Evolutionary conservation across 2,329 filamentous ascomycete genomes (phyloP).

Genomic region (Lasiodiplodia hormozganensis): DNA sequence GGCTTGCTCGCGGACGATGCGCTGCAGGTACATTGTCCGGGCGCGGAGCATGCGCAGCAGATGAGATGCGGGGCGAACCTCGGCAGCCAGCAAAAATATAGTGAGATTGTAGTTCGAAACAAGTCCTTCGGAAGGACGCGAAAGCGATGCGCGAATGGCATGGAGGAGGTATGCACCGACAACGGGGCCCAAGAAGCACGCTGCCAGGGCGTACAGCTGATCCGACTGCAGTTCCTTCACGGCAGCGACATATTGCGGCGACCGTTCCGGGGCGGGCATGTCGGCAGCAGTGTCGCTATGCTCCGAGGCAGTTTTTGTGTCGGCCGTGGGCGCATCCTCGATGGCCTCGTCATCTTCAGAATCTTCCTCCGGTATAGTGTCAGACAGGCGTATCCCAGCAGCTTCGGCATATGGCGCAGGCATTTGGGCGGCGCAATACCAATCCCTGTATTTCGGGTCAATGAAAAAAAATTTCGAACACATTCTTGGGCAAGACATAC

Average conservation of each 20-base stretch:
- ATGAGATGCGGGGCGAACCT: conserved; percentile 83
- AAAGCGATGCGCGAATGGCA: conserved; percentile 78
- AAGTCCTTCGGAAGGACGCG: conserved; percentile 81
- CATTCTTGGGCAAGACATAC: conserved; percentile 56
- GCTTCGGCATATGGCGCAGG: conserved; percentile 1
- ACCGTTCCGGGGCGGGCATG: background rate
- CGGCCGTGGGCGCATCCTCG: conserved; percentile 7
- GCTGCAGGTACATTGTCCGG: conserved; percentile 82
- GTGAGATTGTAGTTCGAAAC: conserved; percentile 93
- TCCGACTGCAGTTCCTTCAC: conserved; percentile 72
- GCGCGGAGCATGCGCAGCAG: conserved; percentile 80
- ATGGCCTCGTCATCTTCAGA: conserved; percentile 34
- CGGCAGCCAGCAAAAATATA: conserved; percentile 86
- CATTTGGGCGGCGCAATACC: conserved; percentile 59
- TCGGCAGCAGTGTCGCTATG: background rate
- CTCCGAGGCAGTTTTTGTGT: conserved; percentile 13
- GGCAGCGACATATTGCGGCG: conserved; percentile 50
- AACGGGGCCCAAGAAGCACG: conserved; percentile 80
- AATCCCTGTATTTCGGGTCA: conserved; percentile 49
- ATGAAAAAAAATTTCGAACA: too few relatives aligned
- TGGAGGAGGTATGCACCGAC: conserved; percentile 86
- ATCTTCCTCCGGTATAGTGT: conserved; percentile 41
- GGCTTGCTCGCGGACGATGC: conserved; percentile 59
- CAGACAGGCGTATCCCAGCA: background rate
- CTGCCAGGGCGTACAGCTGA: conserved; percentile 75